These are phyloP conservation scores for Magnusiomyces tetraspermus DNA, from an alignment of 1,139 yeast genomes.

Conservation along the genomic window DNA sequence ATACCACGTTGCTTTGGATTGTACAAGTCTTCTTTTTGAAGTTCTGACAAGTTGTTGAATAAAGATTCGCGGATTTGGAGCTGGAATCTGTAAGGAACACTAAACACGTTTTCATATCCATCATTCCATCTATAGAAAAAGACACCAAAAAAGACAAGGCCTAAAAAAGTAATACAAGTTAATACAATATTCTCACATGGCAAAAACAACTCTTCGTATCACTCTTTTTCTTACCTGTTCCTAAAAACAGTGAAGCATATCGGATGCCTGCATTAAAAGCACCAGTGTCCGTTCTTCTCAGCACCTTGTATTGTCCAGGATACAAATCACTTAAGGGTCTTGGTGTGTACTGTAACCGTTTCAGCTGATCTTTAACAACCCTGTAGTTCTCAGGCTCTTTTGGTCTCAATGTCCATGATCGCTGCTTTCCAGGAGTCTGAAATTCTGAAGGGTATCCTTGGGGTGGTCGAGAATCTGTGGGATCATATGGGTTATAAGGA, in stretches of 20 bases:
- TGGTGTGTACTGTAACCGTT: slow-evolving; percentile 64
- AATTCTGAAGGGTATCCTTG: slow-evolving; percentile 80
- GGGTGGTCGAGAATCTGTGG: slow-evolving; percentile 65
- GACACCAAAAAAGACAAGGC: slow-evolving; percentile 36
- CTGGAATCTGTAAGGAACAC: slow-evolving; percentile 56
- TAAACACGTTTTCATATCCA: slow-evolving; percentile 66
- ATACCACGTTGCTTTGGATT: slow-evolving; percentile 34
- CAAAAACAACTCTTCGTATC: not conserved
- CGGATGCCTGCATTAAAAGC: slow-evolving; percentile 43
- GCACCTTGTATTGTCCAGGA: slow-evolving; percentile 71
- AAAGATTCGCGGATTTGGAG: slow-evolving; percentile 46
- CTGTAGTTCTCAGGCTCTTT: slow-evolving; percentile 60
- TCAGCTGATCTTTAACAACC: slow-evolving; percentile 65
- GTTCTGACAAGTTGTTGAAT: slow-evolving; percentile 44
- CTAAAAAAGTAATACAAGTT: not conserved
- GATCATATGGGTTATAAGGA: slow-evolving; percentile 80
- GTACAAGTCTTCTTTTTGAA: slow-evolving; percentile 55
- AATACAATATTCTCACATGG: too few species aligned
- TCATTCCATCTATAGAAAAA: slow-evolving; percentile 82
- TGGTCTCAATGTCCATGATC: slow-evolving; percentile 51
- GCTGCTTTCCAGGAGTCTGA: slow-evolving; percentile 31
- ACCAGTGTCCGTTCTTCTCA: slow-evolving; percentile 49
- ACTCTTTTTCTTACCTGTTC: slow-evolving; percentile 11
- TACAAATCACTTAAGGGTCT: slow-evolving; percentile 64
- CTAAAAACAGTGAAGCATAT: slow-evolving; percentile 21